These are phyloP conservation scores for Fusarium redolens DNA, from an alignment of 2,329 filamentous ascomycete species.

Conservation along the genomic window DNA sequence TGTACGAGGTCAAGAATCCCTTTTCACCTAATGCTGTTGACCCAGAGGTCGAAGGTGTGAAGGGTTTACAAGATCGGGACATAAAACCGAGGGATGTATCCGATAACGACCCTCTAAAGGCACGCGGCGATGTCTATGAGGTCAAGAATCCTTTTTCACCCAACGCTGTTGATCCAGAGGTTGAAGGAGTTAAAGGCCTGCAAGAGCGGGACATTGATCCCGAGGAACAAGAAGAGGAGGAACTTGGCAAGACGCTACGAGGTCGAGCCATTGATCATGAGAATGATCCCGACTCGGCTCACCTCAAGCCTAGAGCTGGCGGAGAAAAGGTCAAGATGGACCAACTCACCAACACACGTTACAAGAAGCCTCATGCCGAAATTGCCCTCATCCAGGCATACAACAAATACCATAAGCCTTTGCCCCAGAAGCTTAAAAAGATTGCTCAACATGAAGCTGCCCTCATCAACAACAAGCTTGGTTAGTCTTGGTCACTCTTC, in stretches of 20 bases:
- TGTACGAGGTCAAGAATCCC: not conserved
- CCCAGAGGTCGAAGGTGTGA: conserved; percentile 9
- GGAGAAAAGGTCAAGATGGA: conserved; percentile 45
- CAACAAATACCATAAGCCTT: conserved; percentile 51
- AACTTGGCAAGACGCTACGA: not conserved
- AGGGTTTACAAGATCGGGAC: not conserved
- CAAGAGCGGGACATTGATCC: not conserved
- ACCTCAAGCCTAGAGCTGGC: conserved; percentile 9
- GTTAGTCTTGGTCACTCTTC: not conserved
- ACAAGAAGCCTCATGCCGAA: conserved; percentile 48
- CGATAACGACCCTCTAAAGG: not conserved
- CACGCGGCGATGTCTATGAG: not conserved
- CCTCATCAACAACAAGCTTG: conserved; percentile 41
- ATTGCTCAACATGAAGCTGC: conserved; percentile 36
- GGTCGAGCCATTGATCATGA: conserved; percentile 8
- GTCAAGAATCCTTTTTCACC: not conserved
- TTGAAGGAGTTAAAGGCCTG: not conserved
- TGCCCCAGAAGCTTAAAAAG: conserved; percentile 45
- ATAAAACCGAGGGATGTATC: not conserved
- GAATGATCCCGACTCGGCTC: conserved; percentile 1
- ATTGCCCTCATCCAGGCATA: conserved; percentile 48
- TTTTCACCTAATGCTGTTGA: not conserved
- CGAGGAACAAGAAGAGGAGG: conserved; percentile 5
- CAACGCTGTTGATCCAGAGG: conserved; percentile 5
- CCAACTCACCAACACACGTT: conserved; percentile 51